Evolutionary conservation across 805 yeast genomes (phyloP), one percentile per base, ranked within the genome.

Genomic region (Suhomyces kilbournensis): DNA sequence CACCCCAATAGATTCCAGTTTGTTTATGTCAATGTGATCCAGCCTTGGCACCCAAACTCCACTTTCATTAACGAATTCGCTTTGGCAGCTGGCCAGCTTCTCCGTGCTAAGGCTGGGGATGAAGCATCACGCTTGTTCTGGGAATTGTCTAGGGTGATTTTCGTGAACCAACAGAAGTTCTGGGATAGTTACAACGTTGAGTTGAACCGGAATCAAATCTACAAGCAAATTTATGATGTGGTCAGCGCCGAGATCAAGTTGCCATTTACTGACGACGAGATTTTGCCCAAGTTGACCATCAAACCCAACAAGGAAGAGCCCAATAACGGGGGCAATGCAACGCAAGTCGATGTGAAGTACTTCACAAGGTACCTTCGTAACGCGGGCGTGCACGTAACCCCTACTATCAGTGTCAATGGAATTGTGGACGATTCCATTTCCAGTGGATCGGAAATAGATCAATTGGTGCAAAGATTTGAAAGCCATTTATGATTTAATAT

Each of bases 31-130:
- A 86, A 88, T 62, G 90, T 85, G 40, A 76, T 87, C n/a, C 97
- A 90, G 72, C 94, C 96, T 58, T 90, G 96, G 96, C 97, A 90
- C 66, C 85, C 92, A 44, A 81, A 83, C 51, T 85, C 93, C 1
- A 78, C 81, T 4, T 68, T 82, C 35, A 72, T 83, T 39, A 86
- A 86, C 64, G 96, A 90, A 63, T 86, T 87, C 42, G 77, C 87
- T 0, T 66, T 90, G 23, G 91, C 85, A 0, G 84, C 85, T 28
- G 88, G 87, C n/a, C 72, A 79, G 47, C 82, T 86, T 65, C 80
- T 90, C 79, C 58, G 71, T 43, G 68, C 65, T 23, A 53, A 56
- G 28, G 57, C 48, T 9, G 54, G 56, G 4, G 60, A 57, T 7
- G 50, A 55, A 40, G 59, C 71, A 42, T 67, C 68, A 53, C 50